Evolutionary conservation across 257 asterid species (phyloP).

Genomic region (Ligustrum vulgare): DNA sequence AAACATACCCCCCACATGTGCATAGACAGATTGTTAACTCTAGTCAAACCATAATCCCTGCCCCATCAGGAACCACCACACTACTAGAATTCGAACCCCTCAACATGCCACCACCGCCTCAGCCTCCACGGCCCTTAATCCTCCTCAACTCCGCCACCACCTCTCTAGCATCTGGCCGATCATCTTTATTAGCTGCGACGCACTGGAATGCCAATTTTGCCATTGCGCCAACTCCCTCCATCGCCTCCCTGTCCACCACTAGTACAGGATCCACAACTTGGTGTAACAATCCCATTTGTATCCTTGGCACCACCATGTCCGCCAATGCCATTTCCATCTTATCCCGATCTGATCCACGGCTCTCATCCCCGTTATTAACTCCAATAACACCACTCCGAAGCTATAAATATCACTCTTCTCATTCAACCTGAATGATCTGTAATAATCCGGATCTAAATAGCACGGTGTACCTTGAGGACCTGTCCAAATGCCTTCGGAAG

Average conservation of each 20-base stretch:
- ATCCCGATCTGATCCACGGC: conserved; percentile 86
- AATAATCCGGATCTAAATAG: conserved; percentile 86
- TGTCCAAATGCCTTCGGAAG: conserved; percentile 81
- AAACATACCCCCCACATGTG: conserved; percentile 22
- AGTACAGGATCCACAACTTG: conserved; percentile 82
- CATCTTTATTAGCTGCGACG: conserved; percentile 81
- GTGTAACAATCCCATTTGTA: conserved; percentile 84
- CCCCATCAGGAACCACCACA: conserved; percentile 72
- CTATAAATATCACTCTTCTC: conserved; percentile 95
- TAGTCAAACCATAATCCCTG: conserved; percentile 36
- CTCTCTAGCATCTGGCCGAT: conserved; percentile 82
- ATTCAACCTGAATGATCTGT: conserved; percentile 69
- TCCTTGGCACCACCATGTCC: conserved; percentile 86
- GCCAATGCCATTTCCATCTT: conserved; percentile 82
- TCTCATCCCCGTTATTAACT: conserved; percentile 81
- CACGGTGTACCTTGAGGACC: conserved; percentile 99
- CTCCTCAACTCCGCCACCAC: conserved; percentile 74
- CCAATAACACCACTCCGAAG: conserved; percentile 83
- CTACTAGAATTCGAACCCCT: conserved; percentile 61
- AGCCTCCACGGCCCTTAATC: conserved; percentile 55
- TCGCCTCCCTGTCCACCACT: conserved; percentile 58
- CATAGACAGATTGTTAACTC: conserved; percentile 5
- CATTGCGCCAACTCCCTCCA: conserved; percentile 68
- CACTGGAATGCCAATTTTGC: conserved; percentile 91
- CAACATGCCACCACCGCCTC: conserved; percentile 37